A percentile compares a stretch with the other conserved stretches of the same genome.
These are phyloP conservation scores for Microbotryum silenes-acaulis DNA, from an alignment of 1,284 basidiomycete genomes.

Conservation along the genomic window DNA sequence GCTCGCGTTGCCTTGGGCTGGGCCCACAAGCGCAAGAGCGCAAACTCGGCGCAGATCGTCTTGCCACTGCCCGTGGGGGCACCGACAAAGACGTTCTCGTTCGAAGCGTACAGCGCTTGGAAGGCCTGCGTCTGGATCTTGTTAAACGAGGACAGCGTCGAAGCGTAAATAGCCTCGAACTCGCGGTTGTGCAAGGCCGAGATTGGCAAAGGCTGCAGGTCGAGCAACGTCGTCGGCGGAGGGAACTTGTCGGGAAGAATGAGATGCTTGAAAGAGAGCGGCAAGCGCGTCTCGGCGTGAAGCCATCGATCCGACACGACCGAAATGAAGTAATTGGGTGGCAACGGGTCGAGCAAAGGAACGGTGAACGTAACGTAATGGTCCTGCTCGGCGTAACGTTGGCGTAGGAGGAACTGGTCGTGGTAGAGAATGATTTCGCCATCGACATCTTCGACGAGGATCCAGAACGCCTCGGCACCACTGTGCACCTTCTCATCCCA, in stretches of 20 bases:
- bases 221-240: constrained; percentile 80
- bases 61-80: constrained; percentile 96
- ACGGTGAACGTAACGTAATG: constrained; percentile 92
- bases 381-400: constrained; percentile 70
- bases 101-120: constrained; percentile 91
- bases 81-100: constrained; percentile 92
- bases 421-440: constrained; percentile 92
- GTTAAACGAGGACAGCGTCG: constrained; percentile 69
- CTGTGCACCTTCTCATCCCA: constrained; percentile 96
- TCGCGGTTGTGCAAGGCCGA: constrained; percentile 86
- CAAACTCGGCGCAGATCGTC: constrained; percentile 95
- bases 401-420: constrained; percentile 82
- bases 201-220: constrained; percentile 82
- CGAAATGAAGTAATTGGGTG: constrained; percentile 96
- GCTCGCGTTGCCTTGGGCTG: constrained; percentile 74
- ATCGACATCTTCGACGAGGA: constrained; percentile 93
- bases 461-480: constrained; percentile 77
- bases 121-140: constrained; percentile 99
- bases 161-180: constrained; percentile 76
- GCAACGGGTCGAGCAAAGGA: constrained; percentile 92
- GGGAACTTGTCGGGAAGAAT: constrained; percentile 97
- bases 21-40: constrained; percentile 83
- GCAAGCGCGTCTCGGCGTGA: constrained; percentile 85
- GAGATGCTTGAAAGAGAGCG: constrained; percentile 95
- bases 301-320: constrained; percentile 93